phyloP scores from a whole-genome alignment of 768 basidiomycete genomes.

The Suillus placidus region DNA sequence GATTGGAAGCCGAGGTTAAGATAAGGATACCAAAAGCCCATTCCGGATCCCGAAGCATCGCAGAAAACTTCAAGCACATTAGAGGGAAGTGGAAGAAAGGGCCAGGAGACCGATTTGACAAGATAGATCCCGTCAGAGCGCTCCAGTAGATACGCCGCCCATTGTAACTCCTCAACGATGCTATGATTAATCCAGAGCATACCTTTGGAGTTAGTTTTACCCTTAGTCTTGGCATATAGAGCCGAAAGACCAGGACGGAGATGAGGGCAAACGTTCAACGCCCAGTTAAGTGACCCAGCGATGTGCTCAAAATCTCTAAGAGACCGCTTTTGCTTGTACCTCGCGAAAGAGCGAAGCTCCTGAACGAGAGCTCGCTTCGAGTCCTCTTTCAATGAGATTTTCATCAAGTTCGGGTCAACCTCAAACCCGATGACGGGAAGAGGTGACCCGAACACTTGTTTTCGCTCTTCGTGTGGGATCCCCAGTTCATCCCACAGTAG shows the following conservation, averaged over 20 bases:
- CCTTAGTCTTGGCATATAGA: constrained; percentile 37
- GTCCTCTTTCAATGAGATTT: neutral
- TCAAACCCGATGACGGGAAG: constrained; percentile 36
- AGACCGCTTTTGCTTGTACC: too few species aligned
- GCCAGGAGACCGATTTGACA: neutral
- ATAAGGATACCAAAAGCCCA: too few species aligned
- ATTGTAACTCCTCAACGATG: neutral
- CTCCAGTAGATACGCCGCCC: neutral
- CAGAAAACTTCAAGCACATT: too few species aligned
- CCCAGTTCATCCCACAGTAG: constrained; percentile 43
- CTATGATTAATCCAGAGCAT: neutral
- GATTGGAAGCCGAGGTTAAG: neutral
- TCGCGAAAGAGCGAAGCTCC: neutral
- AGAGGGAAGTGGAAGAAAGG: too few species aligned
- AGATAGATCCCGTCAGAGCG: neutral
- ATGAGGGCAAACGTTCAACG: constrained; percentile 41
- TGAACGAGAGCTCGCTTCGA: neutral
- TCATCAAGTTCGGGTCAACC: constrained; percentile 26
- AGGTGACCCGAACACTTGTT: constrained; percentile 38
- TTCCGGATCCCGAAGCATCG: too few species aligned
- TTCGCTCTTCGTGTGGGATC: constrained; percentile 40
- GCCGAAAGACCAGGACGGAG: constrained; percentile 34
- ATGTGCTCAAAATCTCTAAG: constrained; percentile 26
- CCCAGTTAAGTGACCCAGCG: constrained; percentile 44
- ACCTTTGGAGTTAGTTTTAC: constrained; percentile 19